phyloP scores from a whole-genome alignment of 768 basidiomycete genomes.

The Lentinus tigrinus region DNA sequence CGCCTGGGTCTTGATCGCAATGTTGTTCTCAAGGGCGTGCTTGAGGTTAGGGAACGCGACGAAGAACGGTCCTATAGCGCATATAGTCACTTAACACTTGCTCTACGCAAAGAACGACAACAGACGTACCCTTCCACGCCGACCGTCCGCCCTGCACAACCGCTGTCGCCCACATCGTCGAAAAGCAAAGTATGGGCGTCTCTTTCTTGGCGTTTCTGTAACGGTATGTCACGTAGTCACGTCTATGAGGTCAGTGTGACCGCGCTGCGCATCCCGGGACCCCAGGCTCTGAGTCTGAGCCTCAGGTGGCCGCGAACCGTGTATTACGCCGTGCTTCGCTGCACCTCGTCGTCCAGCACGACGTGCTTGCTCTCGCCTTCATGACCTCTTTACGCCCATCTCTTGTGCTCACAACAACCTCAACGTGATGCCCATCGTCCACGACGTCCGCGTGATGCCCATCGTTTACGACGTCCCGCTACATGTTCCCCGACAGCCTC shows the following conservation, averaged over 20 bases:
- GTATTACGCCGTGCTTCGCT: neutral
- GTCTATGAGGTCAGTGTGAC: slow-evolving; percentile 14
- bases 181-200: slow-evolving; percentile 8
- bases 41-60: slow-evolving; percentile 88
- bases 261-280: too few relatives aligned
- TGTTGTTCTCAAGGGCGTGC: slow-evolving; percentile 75
- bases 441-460: neutral
- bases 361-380: neutral
- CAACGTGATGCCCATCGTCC: neutral
- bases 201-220: neutral
- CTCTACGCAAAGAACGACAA: neutral
- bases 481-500: too few relatives aligned
- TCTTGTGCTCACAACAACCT: neutral
- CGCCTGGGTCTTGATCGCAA: slow-evolving; percentile 86
- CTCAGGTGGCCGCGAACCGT: neutral
- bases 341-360: slow-evolving; percentile 2
- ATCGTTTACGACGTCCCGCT: neutral
- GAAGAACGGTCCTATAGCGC: slow-evolving; percentile 80
- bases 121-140: slow-evolving; percentile 74
- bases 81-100: neutral
- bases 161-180: slow-evolving; percentile 61
- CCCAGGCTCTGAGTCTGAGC: neutral
- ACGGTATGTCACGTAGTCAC: neutral
- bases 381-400: neutral
- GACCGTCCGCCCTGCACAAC: slow-evolving; percentile 65